These are phyloP conservation scores for Ascocoryne sarcoides DNA, from an alignment of 2,329 filamentous ascomycete genomes.

Conservation along the genomic window DNA sequence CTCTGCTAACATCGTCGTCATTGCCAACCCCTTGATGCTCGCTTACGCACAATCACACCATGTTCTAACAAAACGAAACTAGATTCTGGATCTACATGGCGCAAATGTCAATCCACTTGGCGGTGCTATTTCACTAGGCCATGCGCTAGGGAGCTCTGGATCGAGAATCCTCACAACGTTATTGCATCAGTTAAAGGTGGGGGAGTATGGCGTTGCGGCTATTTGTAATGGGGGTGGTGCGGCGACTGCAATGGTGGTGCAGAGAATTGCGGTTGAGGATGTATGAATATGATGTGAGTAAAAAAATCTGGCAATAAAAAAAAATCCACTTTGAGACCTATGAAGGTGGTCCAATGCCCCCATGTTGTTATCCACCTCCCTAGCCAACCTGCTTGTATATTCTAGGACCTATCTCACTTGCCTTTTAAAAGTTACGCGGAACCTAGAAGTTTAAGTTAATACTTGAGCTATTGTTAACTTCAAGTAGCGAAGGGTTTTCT, in stretches of 20 bases:
- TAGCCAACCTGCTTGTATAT: too few species aligned
- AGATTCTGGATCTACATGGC: constrained; percentile 57
- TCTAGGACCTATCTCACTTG: too few species aligned
- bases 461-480: too few species aligned
- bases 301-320: not conserved
- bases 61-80: constrained; percentile 4
- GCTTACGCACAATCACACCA: not conserved
- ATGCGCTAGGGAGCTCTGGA: constrained; percentile 88
- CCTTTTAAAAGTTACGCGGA: too few species aligned
- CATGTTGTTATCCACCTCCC: too few species aligned
- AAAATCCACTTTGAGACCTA: not conserved
- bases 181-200: constrained; percentile 79
- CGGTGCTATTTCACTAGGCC: constrained; percentile 84
- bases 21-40: too few species aligned
- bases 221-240: constrained; percentile 97
- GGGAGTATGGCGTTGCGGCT: constrained; percentile 89
- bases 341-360: too few species aligned
- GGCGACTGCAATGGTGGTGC: constrained; percentile 83
- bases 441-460: too few species aligned
- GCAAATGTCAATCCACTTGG: constrained; percentile 81
- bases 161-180: constrained; percentile 84
- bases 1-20: too few species aligned
- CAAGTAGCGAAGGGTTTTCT: too few species aligned
- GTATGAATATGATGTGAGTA: constrained; percentile 11
- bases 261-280: constrained; percentile 52